Evolutionary conservation across 306 rosid genomes (phyloP).

Genomic region (Acacia acuminata): DNA sequence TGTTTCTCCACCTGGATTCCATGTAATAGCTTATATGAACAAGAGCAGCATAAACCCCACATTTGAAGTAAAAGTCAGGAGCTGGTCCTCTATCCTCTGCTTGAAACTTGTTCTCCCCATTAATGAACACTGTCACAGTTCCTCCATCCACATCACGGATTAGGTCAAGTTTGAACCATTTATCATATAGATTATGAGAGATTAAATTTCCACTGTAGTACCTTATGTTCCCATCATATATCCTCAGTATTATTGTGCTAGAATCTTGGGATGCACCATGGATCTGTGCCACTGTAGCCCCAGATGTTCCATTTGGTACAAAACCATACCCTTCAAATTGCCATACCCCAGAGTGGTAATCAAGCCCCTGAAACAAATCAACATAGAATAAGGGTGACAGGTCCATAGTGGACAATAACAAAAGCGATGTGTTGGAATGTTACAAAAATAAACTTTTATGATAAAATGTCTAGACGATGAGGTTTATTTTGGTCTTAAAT

Average conservation of each 20-base stretch:
- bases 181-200: slow-evolving; percentile 44
- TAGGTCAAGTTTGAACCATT: slow-evolving; percentile 46
- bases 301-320: slow-evolving; percentile 53
- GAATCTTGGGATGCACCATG: slow-evolving; percentile 44
- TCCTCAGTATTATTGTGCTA: slow-evolving; percentile 38
- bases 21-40: slow-evolving; percentile 33
- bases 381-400: background rate
- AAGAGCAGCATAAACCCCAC: slow-evolving; percentile 46
- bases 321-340: slow-evolving; percentile 59
- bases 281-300: slow-evolving; percentile 53
- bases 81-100: slow-evolving; percentile 39
- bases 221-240: slow-evolving; percentile 51
- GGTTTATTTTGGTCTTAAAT: too few relatives aligned
- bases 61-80: slow-evolving; percentile 38
- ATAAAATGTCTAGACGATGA: too few relatives aligned
- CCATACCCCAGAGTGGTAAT: slow-evolving; percentile 50
- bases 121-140: slow-evolving; percentile 30
- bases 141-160: slow-evolving; percentile 47
- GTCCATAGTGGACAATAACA: too few relatives aligned
- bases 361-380: slow-evolving; percentile 33
- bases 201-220: slow-evolving; percentile 34
- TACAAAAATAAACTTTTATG: too few relatives aligned
- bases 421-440: too few relatives aligned
- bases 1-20: slow-evolving; percentile 45
- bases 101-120: slow-evolving; percentile 32